Conservation (phyloP, 2,329 filamentous ascomycete genomes). For the Tolypocladium sp. region DNA sequence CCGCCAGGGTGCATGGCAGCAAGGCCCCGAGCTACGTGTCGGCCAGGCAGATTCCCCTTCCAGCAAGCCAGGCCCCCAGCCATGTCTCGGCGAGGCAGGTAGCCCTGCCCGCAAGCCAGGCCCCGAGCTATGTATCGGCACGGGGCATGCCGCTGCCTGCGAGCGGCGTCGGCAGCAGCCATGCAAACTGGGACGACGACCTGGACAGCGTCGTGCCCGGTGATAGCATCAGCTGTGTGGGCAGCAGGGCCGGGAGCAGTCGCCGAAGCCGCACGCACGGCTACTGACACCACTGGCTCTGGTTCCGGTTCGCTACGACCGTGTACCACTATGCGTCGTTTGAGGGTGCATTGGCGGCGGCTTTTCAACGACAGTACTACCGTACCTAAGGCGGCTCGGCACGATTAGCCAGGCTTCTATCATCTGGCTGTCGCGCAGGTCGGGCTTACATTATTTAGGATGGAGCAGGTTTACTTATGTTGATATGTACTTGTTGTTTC, state of each 20-base stretch:
- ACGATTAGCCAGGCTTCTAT: not conserved
- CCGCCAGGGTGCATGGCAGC: not conserved
- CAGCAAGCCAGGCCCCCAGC: constrained; percentile 10
- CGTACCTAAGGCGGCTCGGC: not conserved
- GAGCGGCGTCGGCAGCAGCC: constrained; percentile 31
- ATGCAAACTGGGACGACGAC: constrained; percentile 36
- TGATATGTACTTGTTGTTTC: not conserved
- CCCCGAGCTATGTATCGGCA: constrained; percentile 17
- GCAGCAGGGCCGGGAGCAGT: constrained; percentile 20
- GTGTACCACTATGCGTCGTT: not conserved
- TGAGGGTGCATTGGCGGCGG: not conserved
- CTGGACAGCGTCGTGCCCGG: constrained; percentile 45
- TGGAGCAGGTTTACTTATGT: not conserved
- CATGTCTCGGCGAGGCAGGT: constrained; percentile 22
- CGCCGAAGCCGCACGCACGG: constrained; percentile 12
- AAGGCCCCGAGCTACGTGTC: not conserved
- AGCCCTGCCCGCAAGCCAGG: constrained; percentile 14
- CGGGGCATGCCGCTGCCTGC: constrained; percentile 28
- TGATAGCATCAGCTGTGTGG: constrained; percentile 56
- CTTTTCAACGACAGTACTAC: not conserved
- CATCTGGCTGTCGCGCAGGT: not conserved
- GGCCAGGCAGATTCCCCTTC: not conserved
- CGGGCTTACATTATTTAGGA: not conserved
- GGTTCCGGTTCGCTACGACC: not conserved
- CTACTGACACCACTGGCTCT: not conserved